Evolutionary conservation across 2,329 filamentous ascomycete genomes (phyloP).

Genomic region (Bimuria novae-zelandiae): DNA sequence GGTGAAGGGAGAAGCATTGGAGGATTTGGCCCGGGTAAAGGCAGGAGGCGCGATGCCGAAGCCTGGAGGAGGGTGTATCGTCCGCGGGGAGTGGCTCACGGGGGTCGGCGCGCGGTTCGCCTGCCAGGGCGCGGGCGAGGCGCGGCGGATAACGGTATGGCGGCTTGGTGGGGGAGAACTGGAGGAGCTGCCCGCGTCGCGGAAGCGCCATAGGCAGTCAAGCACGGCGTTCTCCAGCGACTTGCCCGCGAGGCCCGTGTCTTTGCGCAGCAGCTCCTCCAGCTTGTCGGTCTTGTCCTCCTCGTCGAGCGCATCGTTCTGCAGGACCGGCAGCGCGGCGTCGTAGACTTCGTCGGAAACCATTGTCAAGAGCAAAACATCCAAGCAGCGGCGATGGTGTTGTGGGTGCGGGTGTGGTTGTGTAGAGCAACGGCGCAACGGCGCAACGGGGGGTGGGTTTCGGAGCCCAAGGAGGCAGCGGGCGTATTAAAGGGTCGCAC

Average conservation of each 20-base stretch:
- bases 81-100: slow-evolving; percentile 78
- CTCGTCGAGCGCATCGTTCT: slow-evolving; percentile 81
- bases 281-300: slow-evolving; percentile 94
- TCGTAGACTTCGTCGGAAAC: slow-evolving; percentile 92
- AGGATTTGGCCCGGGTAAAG: slow-evolving; percentile 77
- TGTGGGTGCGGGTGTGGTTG: not conserved
- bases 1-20: slow-evolving; percentile 84
- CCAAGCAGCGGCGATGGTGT: not conserved
- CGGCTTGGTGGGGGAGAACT: slow-evolving; percentile 83
- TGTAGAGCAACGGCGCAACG: slow-evolving; percentile 1
- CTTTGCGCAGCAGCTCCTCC: slow-evolving; percentile 80
- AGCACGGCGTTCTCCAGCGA: slow-evolving; percentile 88
- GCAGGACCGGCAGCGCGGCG: slow-evolving; percentile 83
- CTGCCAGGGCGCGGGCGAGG: slow-evolving; percentile 94
- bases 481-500: slow-evolving; percentile 31
- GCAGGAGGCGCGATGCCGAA: slow-evolving; percentile 73
- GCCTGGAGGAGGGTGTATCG: slow-evolving; percentile 80
- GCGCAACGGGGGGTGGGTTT: slow-evolving; percentile 1
- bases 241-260: slow-evolving; percentile 74
- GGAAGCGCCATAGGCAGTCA: slow-evolving; percentile 86
- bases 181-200: slow-evolving; percentile 64
- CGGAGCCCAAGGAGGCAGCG: slow-evolving; percentile 11
- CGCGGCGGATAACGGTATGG: slow-evolving; percentile 85
- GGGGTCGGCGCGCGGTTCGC: slow-evolving; percentile 75
- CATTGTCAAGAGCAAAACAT: slow-evolving; percentile 60